Evolutionary conservation across 2,329 filamentous ascomycete genomes (phyloP).

Genomic region (Trichophyton simii): DNA sequence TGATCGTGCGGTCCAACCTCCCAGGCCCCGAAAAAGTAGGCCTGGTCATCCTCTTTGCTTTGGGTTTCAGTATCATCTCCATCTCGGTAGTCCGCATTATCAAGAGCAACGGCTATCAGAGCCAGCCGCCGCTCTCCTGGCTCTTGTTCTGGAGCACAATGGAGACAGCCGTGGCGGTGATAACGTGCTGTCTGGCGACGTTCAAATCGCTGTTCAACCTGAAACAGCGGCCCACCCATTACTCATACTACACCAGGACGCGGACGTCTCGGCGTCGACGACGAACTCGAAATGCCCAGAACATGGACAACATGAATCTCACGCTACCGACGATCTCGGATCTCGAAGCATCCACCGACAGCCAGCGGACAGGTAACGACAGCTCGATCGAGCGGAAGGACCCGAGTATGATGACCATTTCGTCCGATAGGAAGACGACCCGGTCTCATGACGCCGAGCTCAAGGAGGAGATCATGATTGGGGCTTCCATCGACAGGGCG

Average conservation of each 20-base stretch:
- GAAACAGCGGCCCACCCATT: background rate
- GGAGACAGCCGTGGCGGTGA: slow-evolving; percentile 9
- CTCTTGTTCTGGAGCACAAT: slow-evolving; percentile 11
- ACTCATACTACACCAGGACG: background rate
- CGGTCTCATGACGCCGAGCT: slow-evolving; percentile 8
- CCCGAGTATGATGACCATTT: background rate
- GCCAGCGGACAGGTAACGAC: background rate
- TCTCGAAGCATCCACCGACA: background rate
- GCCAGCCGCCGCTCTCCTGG: slow-evolving; percentile 10
- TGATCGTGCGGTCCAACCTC: slow-evolving; percentile 9
- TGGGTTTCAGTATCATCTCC: slow-evolving; percentile 9
- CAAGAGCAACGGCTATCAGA: slow-evolving; percentile 5
- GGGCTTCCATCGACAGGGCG: background rate
- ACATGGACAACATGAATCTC: background rate
- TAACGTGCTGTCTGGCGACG: slow-evolving; percentile 10
- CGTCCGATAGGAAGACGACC: background rate
- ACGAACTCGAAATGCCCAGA: background rate
- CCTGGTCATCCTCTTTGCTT: slow-evolving; percentile 7
- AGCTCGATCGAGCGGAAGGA: background rate
- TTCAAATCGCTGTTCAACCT: slow-evolving; percentile 12
- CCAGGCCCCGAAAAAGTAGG: slow-evolving; percentile 8
- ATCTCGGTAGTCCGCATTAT: slow-evolving; percentile 11
- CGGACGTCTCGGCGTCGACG: background rate
- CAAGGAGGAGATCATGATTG: slow-evolving; percentile 6
- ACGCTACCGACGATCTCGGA: background rate